Evolutionary conservation across 441 rosid species (phyloP), one percentile per base, ranked within the genome.

Genomic region (Croton setiger): DNA sequence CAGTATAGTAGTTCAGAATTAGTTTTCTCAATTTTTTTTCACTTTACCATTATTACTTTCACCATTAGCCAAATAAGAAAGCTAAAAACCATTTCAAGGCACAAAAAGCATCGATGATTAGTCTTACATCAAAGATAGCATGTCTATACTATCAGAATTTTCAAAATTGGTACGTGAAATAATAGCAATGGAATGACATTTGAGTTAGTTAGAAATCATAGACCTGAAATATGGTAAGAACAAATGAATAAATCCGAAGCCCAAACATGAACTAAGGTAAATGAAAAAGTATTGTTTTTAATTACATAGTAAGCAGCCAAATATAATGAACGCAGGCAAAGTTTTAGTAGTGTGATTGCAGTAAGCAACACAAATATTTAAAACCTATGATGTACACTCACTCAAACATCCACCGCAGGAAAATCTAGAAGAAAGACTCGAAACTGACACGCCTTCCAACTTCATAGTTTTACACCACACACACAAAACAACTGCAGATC

Each of bases 321-420:
- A 58, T 23, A 58, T 55, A 54, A 63, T 37, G 65, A 77, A 66
- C 66, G 51, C 70, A 72, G 70, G 63, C 67, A 70, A n/a, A 72
- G 55, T 56, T 39, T 71, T 21, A 51, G 66, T 51, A 61, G 70
- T 68, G 74, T 64, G 18, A 68, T 53, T 55, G 62, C 48, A 56
- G 69, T 51, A 60, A 27, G 68, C 64, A 66, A 47, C 44, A 55
- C 31, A 66, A 64, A 76, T 76, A 57, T 72, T 64, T 18, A 5
- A 74, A 80, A 72, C 79, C 88, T 85, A 81, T 78, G 78, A 84
- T 82, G 77, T 82, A 84, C 83, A 83, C 68, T 71, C 80, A 80
- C 83, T 72, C 83, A 80, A 71, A 76, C 79, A 75, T 60, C 55
- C 77, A 73, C 67, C 10, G 54, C 64, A 43, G 13, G 47, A 68